Evolutionary conservation across 23 red algal genomes (phyloP).

Genomic region (Gracilaria gracilis): DNA sequence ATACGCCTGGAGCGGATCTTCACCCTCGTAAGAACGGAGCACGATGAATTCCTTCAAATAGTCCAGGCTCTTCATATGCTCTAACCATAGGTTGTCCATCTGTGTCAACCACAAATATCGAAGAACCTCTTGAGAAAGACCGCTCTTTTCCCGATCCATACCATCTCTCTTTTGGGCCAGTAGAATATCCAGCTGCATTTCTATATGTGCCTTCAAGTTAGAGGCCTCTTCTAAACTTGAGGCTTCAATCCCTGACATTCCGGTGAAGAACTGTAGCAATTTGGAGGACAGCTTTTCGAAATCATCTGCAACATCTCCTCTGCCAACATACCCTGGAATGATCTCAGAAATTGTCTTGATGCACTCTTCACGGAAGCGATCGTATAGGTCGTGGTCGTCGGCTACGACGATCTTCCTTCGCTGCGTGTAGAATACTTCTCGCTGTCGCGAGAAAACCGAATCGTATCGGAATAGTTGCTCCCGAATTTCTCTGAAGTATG

Average conservation of each 20-base stretch:
- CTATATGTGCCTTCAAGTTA: conserved; percentile 21
- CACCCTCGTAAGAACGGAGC: conserved; percentile 70
- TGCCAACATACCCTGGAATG: conserved; percentile 37
- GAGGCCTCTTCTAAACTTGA: conserved; percentile 13
- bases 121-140: conserved; percentile 51
- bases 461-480: conserved; percentile 89
- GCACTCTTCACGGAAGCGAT: conserved; percentile 64
- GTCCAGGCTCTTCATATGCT: conserved; percentile 90
- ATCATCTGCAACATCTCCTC: conserved; percentile 54
- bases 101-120: conserved; percentile 88
- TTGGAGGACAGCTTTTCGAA: conserved; percentile 66
- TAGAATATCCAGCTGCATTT: conserved; percentile 1
- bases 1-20: conserved; percentile 86
- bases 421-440: conserved; percentile 77
- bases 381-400: conserved; percentile 13
- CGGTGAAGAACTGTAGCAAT: conserved; percentile 77
- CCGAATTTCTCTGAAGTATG: conserved; percentile 92
- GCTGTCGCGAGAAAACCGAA: conserved; percentile 81
- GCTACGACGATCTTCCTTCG: conserved; percentile 65
- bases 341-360: conserved; percentile 68
- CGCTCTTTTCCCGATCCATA: conserved; percentile 20
- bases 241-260: conserved; percentile 23
- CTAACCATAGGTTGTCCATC: conserved; percentile 88
- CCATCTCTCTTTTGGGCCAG: conserved; percentile 17
- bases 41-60: conserved; percentile 88